Base-by-base conservation (phyloP, 352 stramenopile genomes). In the Ochromonadaceae sp. region DNA sequence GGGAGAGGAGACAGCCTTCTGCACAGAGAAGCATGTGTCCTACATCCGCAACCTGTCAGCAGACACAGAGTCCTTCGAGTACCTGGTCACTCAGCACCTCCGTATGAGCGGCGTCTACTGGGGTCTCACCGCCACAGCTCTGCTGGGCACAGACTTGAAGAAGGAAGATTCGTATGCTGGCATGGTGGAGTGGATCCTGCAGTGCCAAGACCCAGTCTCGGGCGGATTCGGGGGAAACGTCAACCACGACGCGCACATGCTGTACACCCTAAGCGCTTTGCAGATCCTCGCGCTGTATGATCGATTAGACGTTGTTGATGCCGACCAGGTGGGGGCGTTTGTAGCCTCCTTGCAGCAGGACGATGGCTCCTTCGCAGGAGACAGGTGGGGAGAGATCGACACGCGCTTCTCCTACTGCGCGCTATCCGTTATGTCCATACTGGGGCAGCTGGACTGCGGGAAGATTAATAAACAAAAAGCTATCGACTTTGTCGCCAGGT, bases 341-440 rank as follows among this genome's bases (percentile, higher is more conserved):
- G 78, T 98, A 22, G 75, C 80, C 17, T 76, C 76, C 9, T 72
- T 98, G 39, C 92, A 98, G 78, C 71, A 97, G 72, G 60, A 72
- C 0, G 91, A 99, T 76, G 94, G 94, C 5, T 96, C 86, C 20
- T 99, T 99, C 70, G 82, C 78, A 1, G 93, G 91, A 36, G 94
- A 99, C 74, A 70, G 88, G 71, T 98, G 90, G 85, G 81, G 83
- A 34, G 93, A 99, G 71, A 86, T 98, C 55, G 94, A 99, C 76
- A 98, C 93, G 50, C 88, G 96, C 67, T 98, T 99, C 74, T 95
- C 85, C 28, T 99, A 98, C 75, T 98, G 92, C 69, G 92, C 92
- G 25, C 74, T 99, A 20, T 92, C 81, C n/a, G 79, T 77, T 40
- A 80, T 98, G 31, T 86, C 91, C 39, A 80, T 98, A 38, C 76